These are phyloP conservation scores for Neurospora hispaniola DNA, from an alignment of 495 filamentous ascomycete genomes.

Conservation along the genomic window DNA sequence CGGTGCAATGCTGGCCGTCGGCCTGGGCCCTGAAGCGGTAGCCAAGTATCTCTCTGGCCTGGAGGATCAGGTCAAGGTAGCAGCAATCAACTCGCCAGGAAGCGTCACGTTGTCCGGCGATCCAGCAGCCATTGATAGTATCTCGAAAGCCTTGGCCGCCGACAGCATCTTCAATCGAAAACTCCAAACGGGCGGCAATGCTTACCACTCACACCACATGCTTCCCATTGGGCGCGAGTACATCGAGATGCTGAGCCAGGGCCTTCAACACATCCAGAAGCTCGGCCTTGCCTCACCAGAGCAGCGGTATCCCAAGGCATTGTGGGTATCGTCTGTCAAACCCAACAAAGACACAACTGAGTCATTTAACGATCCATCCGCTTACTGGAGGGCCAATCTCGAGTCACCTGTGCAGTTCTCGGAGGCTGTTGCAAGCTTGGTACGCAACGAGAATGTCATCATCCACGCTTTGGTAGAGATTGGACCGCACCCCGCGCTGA, in stretches of 20 bases:
- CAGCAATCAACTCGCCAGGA: conserved; percentile 31
- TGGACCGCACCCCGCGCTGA: conserved; percentile 45
- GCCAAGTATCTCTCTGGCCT: neutral
- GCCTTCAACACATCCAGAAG: conserved; percentile 9
- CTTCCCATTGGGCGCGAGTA: conserved; percentile 21
- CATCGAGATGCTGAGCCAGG: conserved; percentile 13
- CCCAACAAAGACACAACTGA: too few species aligned
- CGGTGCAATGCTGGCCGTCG: conserved; percentile 30
- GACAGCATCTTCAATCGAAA: conserved; percentile 27
- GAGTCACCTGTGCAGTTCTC: conserved; percentile 35
- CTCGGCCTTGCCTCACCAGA: conserved; percentile 19
- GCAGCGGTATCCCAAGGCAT: conserved; percentile 11
- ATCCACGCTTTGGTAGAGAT: conserved; percentile 33
- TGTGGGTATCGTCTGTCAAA: too few species aligned
- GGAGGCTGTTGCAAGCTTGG: conserved; percentile 18
- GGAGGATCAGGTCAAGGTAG: conserved; percentile 21
- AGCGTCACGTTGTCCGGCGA: conserved; percentile 30
- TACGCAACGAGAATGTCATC: too few species aligned
- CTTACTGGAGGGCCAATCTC: conserved; percentile 41
- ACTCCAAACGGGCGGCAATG: conserved; percentile 29
- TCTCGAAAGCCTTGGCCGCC: conserved; percentile 19
- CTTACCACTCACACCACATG: conserved; percentile 49
- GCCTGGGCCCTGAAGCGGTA: conserved; percentile 14
- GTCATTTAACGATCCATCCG: neutral
- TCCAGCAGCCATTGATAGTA: conserved; percentile 19